Percentiles rank a stretch among this genome's conserved stretches.
These are phyloP conservation scores for Metschnikowia baotianmanensis DNA, from an alignment of 805 yeast genomes.

Conservation along the genomic window DNA sequence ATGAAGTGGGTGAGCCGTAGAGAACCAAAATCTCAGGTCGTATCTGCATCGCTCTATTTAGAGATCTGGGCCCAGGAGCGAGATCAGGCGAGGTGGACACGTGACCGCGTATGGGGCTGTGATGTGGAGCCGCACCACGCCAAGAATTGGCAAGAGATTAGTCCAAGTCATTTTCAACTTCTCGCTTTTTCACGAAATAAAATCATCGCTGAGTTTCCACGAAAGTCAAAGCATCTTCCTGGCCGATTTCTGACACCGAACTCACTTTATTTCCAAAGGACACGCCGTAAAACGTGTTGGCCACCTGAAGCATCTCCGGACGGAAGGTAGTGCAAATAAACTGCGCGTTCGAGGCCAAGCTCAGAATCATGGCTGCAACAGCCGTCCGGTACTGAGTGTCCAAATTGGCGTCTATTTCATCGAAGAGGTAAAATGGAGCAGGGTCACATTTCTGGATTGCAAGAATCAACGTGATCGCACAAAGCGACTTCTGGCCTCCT, in stretches of 20 bases:
- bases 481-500: conserved; percentile 96
- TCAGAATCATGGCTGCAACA: conserved; percentile 72
- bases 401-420: conserved; percentile 94
- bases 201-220: conserved; percentile 59
- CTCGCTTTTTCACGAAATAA: not conserved
- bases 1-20: not conserved
- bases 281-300: conserved; percentile 86
- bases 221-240: conserved; percentile 76
- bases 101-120: not conserved
- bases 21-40: not conserved
- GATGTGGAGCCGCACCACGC: not conserved
- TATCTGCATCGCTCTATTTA: not conserved
- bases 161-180: too few relatives aligned
- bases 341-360: conserved; percentile 69
- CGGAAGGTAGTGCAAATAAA: conserved; percentile 96
- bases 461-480: conserved; percentile 89
- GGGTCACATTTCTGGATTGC: conserved; percentile 96
- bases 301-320: conserved; percentile 85
- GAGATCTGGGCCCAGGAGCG: conserved; percentile 6
- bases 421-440: conserved; percentile 94
- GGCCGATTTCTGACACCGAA: conserved; percentile 65
- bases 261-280: conserved; percentile 80
- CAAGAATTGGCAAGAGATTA: not conserved
- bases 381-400: conserved; percentile 90
- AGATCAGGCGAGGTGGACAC: conserved; percentile 8